phyloP scores from a whole-genome alignment of 2,329 filamentous ascomycete species.

The Zasmidium citrigriseum region DNA sequence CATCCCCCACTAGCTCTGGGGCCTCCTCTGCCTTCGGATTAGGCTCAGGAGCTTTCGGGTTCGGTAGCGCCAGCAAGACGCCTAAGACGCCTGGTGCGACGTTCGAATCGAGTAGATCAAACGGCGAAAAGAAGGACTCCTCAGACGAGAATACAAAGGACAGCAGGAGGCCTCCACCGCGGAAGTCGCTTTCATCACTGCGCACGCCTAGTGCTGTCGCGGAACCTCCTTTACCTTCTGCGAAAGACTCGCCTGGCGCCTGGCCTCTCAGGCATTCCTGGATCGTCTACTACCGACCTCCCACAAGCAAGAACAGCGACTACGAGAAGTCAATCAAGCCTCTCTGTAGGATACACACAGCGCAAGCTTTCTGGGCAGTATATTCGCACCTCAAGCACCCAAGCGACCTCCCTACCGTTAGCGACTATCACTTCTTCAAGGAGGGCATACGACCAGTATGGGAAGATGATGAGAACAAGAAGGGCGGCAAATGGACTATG shows the following conservation, averaged over 20 bases:
- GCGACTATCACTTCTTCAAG: constrained; percentile 97
- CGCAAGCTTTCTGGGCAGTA: constrained; percentile 87
- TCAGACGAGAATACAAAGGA: constrained; percentile 44
- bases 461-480: constrained; percentile 97
- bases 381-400: constrained; percentile 89
- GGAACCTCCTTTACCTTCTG: constrained; percentile 11
- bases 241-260: constrained; percentile 40
- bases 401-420: constrained; percentile 83
- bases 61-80: constrained; percentile 75
- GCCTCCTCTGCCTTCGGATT: constrained; percentile 90
- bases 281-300: constrained; percentile 97
- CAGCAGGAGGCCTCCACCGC: constrained; percentile 23
- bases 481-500: constrained; percentile 96
- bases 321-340: constrained; percentile 96
- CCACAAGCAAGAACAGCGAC: constrained; percentile 94
- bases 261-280: constrained; percentile 77
- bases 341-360: constrained; percentile 77
- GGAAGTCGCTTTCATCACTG: constrained; percentile 29
- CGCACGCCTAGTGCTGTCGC: constrained; percentile 14
- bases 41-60: constrained; percentile 95
- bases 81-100: constrained; percentile 75
- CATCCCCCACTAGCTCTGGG: constrained; percentile 72
- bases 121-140: constrained; percentile 63
- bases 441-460: constrained; percentile 95
- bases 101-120: constrained; percentile 71